phyloP scores from a whole-genome alignment of 163 green algal species.

The Scenedesmus sp. region DNA sequence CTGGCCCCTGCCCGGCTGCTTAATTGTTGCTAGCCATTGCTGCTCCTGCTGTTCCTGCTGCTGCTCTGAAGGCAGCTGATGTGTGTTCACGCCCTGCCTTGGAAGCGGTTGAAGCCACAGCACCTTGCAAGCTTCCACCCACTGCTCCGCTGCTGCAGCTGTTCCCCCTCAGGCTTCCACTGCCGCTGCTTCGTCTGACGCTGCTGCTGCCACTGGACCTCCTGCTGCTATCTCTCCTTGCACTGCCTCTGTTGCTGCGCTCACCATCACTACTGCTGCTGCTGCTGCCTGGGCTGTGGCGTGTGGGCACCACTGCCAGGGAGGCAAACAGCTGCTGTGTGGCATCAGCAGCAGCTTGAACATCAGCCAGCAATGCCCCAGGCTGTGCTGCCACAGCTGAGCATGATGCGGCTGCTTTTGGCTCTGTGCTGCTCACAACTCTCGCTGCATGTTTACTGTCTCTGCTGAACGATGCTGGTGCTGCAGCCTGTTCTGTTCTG shows the following conservation, averaged over 20 bases:
- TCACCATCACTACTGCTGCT: background rate
- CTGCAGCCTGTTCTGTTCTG: background rate
- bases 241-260: background rate
- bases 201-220: background rate
- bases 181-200: background rate
- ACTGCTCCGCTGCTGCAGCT: background rate
- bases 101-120: background rate
- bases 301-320: background rate
- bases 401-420: background rate
- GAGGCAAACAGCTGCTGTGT: conserved; percentile 15
- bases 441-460: background rate
- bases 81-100: background rate
- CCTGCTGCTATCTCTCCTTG: background rate
- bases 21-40: background rate
- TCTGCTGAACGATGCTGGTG: background rate
- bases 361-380: background rate
- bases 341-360: background rate
- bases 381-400: background rate
- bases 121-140: background rate
- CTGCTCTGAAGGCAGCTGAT: background rate
- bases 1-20: background rate
- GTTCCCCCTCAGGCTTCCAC: background rate
- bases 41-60: conserved; percentile 16
- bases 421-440: too few species aligned
- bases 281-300: background rate